Percentiles rank a stretch among this genome's conserved stretches.
These are phyloP conservation scores for Barnettozyma siamensis DNA, from an alignment of 805 yeast species.

Conservation along the genomic window DNA sequence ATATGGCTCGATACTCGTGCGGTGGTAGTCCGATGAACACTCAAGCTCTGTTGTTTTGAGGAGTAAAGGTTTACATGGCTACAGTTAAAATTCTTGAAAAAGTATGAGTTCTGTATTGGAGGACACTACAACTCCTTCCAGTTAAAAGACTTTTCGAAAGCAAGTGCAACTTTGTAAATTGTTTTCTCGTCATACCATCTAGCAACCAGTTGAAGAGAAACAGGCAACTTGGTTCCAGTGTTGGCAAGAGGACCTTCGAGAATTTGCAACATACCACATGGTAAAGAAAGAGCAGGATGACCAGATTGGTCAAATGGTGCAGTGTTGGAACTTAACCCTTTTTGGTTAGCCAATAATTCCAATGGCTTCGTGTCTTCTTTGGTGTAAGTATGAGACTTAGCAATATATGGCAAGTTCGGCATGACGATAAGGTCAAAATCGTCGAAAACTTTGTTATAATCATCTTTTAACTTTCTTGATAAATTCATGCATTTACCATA, in stretches of 20 bases:
- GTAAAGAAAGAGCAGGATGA: conserved; percentile 3
- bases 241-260: conserved; percentile 3
- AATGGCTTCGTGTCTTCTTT: not conserved
- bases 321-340: conserved; percentile 2
- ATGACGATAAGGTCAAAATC: conserved; percentile 1
- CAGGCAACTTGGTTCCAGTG: conserved; percentile 1
- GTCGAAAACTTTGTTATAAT: conserved; percentile 1
- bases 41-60: no score
- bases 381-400: conserved; percentile 1
- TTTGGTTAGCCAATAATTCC: conserved; percentile 1
- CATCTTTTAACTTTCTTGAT: conserved; percentile 4
- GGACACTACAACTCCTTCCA: conserved; percentile 1
- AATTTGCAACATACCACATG: conserved; percentile 5
- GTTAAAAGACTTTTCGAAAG: conserved; percentile 1
- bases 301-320: conserved; percentile 7
- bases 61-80: no score
- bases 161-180: conserved; percentile 2
- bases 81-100: no score
- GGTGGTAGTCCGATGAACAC: no score
- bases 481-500: conserved; percentile 5
- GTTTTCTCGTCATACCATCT: conserved; percentile 4
- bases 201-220: conserved; percentile 2
- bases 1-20: no score
- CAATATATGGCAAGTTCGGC: conserved; percentile 3
- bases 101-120: no score